These are phyloP conservation scores for Dichomitus squalens DNA, from an alignment of 1,284 basidiomycete species.

Conservation along the genomic window DNA sequence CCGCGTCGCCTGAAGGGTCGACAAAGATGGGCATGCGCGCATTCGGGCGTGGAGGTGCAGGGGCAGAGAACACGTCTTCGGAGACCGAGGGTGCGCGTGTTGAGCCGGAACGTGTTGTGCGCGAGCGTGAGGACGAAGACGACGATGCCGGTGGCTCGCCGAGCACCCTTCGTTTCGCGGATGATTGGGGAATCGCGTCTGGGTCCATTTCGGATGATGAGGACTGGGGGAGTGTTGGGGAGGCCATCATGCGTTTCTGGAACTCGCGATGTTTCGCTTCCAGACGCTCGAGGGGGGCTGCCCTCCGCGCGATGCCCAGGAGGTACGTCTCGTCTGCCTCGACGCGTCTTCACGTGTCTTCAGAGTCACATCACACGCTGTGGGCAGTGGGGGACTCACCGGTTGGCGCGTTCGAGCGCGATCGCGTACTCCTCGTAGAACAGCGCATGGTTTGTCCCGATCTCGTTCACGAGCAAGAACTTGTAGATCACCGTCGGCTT, in stretches of 20 bases:
- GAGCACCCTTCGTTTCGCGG: slow-evolving; percentile 38
- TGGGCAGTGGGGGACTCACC: slow-evolving; percentile 47
- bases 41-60: slow-evolving; percentile 46
- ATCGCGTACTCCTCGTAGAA: slow-evolving; percentile 93
- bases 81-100: slow-evolving; percentile 16
- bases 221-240: slow-evolving; percentile 27
- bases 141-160: slow-evolving; percentile 36
- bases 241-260: slow-evolving; percentile 79
- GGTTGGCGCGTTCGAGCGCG: slow-evolving; percentile 74
- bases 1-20: slow-evolving; percentile 60
- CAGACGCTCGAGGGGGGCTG: slow-evolving; percentile 82
- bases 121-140: slow-evolving; percentile 27
- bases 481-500: slow-evolving; percentile 77
- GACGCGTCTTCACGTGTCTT: slow-evolving; percentile 55
- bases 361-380: background rate
- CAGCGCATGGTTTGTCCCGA: slow-evolving; percentile 80
- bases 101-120: slow-evolving; percentile 19
- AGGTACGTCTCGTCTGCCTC: slow-evolving; percentile 88
- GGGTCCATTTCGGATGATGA: slow-evolving; percentile 15
- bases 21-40: slow-evolving; percentile 67
- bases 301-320: slow-evolving; percentile 86
- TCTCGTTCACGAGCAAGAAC: slow-evolving; percentile 87
- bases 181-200: slow-evolving; percentile 29
- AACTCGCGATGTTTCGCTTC: slow-evolving; percentile 87
- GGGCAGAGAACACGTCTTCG: slow-evolving; percentile 27